Base-by-base conservation (phyloP, 1,139 yeast species). In the Nadsonia commutata region DNA sequence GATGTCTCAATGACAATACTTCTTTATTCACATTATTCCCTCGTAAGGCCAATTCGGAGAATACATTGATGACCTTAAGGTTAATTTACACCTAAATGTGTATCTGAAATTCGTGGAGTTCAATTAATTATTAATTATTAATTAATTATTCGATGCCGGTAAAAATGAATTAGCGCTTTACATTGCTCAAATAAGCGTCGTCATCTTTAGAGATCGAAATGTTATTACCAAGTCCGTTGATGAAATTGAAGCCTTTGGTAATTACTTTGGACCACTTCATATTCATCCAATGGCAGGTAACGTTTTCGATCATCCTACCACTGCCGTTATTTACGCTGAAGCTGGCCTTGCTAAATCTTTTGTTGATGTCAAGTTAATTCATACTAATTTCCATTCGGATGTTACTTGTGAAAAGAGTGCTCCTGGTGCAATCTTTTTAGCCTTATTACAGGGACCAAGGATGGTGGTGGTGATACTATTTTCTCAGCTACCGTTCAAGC, bases 211-310 rank as follows among this genome's bases (percentile, higher is more conserved):
- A 54, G 71, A 75, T 47, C 85, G 79, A 58, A 84, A 80, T 53
- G 69, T 80, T 49, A 71, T 72, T 42, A 64, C 66, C 20, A 60
- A 71, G 45, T 78, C 81, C 2, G 75, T 80, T 13, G 51, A 57
- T 27, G 60, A 64, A 51, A 66, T 71, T 18, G 66, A 66, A 31
- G 63, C 72, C 23, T 74, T 63, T 56, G 77, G 75, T 19, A 57
- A 56, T 37, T 67, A 76, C 53, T 76, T 65, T 55, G 81, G 81
- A n/a, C 71, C 75, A 23, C 65, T 72, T 43, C 83, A 77, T 57
- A 66, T 76, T 46, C 83, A 77, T 52, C 80, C 80, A 39, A 74
- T 80, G 2, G 71, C 80, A 18, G 85, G 86, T 16, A 74, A 83
- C 3, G 85, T 86, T 21, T 61, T 63, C 44, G 70, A 66, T 20